Evolutionary conservation across 495 filamentous ascomycete species (phyloP), one percentile per base, ranked within the genome.

Genomic region (Usnea hakonensis): DNA sequence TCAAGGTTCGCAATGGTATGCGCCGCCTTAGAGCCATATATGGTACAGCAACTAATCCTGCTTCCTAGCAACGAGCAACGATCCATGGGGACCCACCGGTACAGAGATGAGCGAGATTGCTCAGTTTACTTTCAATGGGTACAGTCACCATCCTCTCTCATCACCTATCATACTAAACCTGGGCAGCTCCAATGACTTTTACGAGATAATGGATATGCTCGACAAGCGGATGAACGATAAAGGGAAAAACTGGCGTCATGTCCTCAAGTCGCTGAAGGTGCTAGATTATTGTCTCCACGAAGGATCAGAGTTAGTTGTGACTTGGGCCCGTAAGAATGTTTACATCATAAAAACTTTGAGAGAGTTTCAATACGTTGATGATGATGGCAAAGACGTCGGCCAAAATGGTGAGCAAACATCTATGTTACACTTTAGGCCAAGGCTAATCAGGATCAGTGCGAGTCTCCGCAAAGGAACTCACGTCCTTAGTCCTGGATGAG

Each of bases 151-250:
- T 53, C 37, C 6, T 55, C n/a, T 33, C 33, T 19, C 26, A 19
- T 32, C 37, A 26, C 37, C 37, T 16, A 41, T 40, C 28, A 58
- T 37, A 63, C 67, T 70, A 68, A 67, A 54, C 33, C 64, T 30
- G 61, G 57, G 36, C 70, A 96, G 91, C 70, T 89, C 89, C n/a
- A 91, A 86, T 71, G 94, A 97, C 74, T 99, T 97, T 76, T 95
- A 95, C 79, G 92, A 99, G 71, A 96, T 99, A 68, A 96, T 99
- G 87, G 95, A 97, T 74, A 99, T 99, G 94, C 79, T 99, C 64
- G 95, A 97, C 76, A 97, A 97, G 80, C 88, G 95, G 63, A 79
- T 99, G 68, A 99, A 99, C 68, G 95, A 99, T 73, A 99, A 99
- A 74, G 95, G 95, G 68, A 99, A 96, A 81, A 99, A 99, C 74